Conservation (phyloP, 441 rosid species). For the Jatropha podagrica region DNA sequence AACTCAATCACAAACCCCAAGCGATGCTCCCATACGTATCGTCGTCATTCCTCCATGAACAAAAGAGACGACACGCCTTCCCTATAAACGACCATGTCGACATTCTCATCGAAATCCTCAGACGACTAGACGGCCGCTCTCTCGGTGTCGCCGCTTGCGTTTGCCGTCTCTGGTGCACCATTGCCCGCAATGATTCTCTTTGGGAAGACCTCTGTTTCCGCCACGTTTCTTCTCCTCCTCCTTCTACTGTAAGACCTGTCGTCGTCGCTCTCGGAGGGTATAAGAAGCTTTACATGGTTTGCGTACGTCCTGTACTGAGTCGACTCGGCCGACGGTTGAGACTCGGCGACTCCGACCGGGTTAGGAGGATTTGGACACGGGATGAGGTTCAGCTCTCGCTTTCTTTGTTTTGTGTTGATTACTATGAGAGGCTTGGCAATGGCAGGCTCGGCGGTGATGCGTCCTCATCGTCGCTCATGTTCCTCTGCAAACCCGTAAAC, state of each 20-base stretch:
- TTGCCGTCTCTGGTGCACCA: slow-evolving; percentile 84
- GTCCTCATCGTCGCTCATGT: slow-evolving; percentile 74
- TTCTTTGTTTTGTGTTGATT: slow-evolving; percentile 75
- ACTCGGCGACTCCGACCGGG: slow-evolving; percentile 27
- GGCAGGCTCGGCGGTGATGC: slow-evolving; percentile 37
- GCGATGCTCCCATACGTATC: no score
- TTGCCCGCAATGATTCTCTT: slow-evolving; percentile 62
- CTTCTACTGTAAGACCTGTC: slow-evolving; percentile 57
- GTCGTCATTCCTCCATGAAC: no score
- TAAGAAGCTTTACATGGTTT: slow-evolving; percentile 76
- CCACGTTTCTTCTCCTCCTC: slow-evolving; percentile 61
- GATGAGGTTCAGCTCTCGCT: slow-evolving; percentile 78
- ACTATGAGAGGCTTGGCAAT: slow-evolving; percentile 57
- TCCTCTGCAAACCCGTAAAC: slow-evolving; percentile 73
- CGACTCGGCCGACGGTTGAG: slow-evolving; percentile 27
- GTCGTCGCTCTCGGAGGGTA: slow-evolving; percentile 88
- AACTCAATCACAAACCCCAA: neutral
- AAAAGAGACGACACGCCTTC: slow-evolving; percentile 31
- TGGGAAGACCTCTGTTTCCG: slow-evolving; percentile 95
- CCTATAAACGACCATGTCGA: slow-evolving; percentile 78
- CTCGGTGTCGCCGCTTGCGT: slow-evolving; percentile 82
- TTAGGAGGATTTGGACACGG: slow-evolving; percentile 41
- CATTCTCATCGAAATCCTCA: slow-evolving; percentile 69
- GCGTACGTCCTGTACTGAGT: slow-evolving; percentile 66
- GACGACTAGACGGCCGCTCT: slow-evolving; percentile 77